Base-by-base conservation (phyloP, 176 grass and related monocot genomes). In the Carex scoparia region DNA sequence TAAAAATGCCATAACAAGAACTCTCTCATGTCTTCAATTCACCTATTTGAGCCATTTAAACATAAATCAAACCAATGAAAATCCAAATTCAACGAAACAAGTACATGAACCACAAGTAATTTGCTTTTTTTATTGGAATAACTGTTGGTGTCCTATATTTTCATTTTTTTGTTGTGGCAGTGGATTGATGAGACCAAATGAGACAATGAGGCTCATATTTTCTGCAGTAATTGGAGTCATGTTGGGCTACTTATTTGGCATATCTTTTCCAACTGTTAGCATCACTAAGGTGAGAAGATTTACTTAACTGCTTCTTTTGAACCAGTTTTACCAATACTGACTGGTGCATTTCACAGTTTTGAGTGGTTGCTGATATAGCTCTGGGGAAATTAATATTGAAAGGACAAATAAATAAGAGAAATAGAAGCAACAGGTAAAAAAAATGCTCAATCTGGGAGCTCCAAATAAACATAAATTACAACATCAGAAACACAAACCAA, bases 241-340 rank as follows among this genome's bases (percentile, higher is more conserved):
- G 63, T 81, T 95, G 16, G 93, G 93, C 16, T 95, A 92, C 85
- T 93, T 95, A 56, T 79, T 95, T 32, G 91, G 93, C 37, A 90
- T 95, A 13, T 95, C 91, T 3, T 91, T 95, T 82, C 93, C 90
- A 19, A 88, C 91, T 33, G 69, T 95, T 37, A 90, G 81, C 85
- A 89, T 92, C 61, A 88, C 93, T 79, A 93, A 90, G 89, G 91
- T 95, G 5, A 12, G n/a, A 69, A 1, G 23, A 9, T 76, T 70
- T 49, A 0, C 18, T 48, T 77, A 33, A 16, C 49, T 13, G 27
- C 12, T 77, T 56, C 10, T 32, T 28, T 77, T 27, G 42, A 53
- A 56, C 27, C 73, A 14, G 27, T 77, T 79, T 28, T 79, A 58
- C 28, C 6, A 4, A 14, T 79, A 57, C 15, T 30, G 19, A 31